Evolutionary conservation across 495 filamentous ascomycete species (phyloP), one percentile per base, ranked within the genome.

Genomic region (Bathelium albidoporum): DNA sequence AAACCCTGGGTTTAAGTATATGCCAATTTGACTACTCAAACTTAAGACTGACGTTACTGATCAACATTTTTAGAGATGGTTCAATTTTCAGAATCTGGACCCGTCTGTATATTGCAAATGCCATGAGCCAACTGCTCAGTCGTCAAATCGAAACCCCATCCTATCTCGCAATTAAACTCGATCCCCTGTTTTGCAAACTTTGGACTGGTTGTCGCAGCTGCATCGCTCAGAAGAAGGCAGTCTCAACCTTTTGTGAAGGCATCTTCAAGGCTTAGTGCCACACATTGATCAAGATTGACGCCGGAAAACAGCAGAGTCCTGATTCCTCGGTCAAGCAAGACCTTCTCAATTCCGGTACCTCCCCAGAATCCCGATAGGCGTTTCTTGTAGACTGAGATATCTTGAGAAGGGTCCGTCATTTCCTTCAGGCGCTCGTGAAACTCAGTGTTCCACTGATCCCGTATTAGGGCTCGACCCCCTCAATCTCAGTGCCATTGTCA

Each of bases 311-410:
- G 65, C 31, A 85, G 66, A 3, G 80, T 82, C 11, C 64, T 73
- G 60, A 78, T 80, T 45, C 75, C 65, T 24, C 65, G 18, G 52
- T 74, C 68, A n/a, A 80, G 61, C 62, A 69, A 76, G 11, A 73
- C 65, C 39, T 72, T 70, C 28, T 72, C 69, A 0, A 64, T 59
- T 0, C 71, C 71, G 2, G 60, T 66, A 1, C 59, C 60, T 16
- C 71, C 73, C 80, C 82, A 84, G 28, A 86, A 65, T 10, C 82
- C 83, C 22, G 77, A 80, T 73, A 83, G 80, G 9, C 82, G 76
- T 64, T 84, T 79, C 71, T 85, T 86, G 62, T 81, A 73, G 62
- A 82, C 78, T 68, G 75, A 77, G 0, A 83, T 65, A 65, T 86
- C 83, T 18, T 20, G 58, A 31, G 73, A 71, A 29, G 71, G 65